Conservation (phyloP, 192 early-diverging fungal genomes). For the Phycomyces nitens region DNA sequence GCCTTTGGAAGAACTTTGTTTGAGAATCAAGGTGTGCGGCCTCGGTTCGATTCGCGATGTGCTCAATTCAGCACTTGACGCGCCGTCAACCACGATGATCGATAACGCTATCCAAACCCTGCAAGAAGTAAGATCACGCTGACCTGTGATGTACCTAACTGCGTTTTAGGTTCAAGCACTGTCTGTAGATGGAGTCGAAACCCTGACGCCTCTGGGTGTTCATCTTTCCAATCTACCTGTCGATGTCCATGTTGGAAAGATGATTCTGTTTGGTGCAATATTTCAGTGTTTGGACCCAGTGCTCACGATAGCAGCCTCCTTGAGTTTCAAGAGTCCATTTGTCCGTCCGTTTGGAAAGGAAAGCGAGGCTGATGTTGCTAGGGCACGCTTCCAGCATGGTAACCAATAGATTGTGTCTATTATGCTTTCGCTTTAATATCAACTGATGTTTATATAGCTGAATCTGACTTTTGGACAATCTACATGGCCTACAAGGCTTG, state of each 20-base stretch:
- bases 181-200: conserved; percentile 26
- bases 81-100: conserved; percentile 49
- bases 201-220: conserved; percentile 58
- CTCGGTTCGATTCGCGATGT: conserved; percentile 43
- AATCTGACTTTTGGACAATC: conserved; percentile 51
- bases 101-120: conserved; percentile 49
- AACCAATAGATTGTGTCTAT: neutral
- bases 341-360: conserved; percentile 49
- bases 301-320: conserved; percentile 55
- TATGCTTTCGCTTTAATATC: neutral
- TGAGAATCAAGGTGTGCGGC: conserved; percentile 54
- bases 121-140: conserved; percentile 47
- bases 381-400: conserved; percentile 39
- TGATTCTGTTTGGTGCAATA: conserved; percentile 62
- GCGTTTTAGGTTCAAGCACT: conserved; percentile 52
- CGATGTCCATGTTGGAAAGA: conserved; percentile 69
- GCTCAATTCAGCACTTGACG: conserved; percentile 48
- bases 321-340: conserved; percentile 48
- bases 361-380: conserved; percentile 44
- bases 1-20: conserved; percentile 73
- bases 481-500: conserved; percentile 52
- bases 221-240: conserved; percentile 61
- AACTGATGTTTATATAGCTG: neutral
- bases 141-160: too few relatives aligned
- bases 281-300: conserved; percentile 62